Evolutionary conservation across 345 rosid species (phyloP), one percentile per base, ranked within the genome.

Genomic region (Populus ilicifolia): DNA sequence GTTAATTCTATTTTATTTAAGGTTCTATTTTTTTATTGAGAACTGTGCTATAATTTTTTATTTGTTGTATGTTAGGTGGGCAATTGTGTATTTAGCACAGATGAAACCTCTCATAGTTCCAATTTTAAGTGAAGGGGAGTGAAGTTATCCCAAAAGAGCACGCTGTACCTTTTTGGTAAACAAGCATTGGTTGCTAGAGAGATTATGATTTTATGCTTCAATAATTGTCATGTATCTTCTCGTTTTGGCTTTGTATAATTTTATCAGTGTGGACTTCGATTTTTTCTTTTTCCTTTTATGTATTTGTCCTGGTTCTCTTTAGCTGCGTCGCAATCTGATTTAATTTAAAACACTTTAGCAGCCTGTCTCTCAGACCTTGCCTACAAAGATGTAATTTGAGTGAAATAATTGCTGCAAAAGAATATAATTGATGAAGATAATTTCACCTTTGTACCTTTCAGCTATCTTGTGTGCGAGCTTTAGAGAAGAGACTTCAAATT

Each of bases 31-130:
- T 5, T 1, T 5, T 27, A 36, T 17, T 10, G 14, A 63, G 61
- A 25, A 14, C 9, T 38, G 14, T n/a, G 27, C 48, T 41, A 18
- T 21, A 27, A 3, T 71, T 18, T 17, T 76, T 5, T 18, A 13
- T 21, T 6, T 52, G 74, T 69, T 80, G 27, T 75, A 38, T 86
- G 63, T 67, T 73, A 96, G 98, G 98, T 96, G 97, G 97, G 98
- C 99, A 14, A 96, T 96, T 83, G 99, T 96, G 61, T 96, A 96
- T 81, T 85, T 96, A 74, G 98, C 98, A 16, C 98, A 96, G 80
- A 89, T 96, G 99, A 93, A 96, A 73, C 99, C 99, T 2, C 92
- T 96, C 77, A 96, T 96, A 30, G 99, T 96, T 75, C 99, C 99
- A 5, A 91, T 96, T 72, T 83, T 93, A 67, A 93, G 78, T 67